phyloP scores from a whole-genome alignment of 2,329 filamentous ascomycete genomes.

The Dothideomycetes sp. region DNA sequence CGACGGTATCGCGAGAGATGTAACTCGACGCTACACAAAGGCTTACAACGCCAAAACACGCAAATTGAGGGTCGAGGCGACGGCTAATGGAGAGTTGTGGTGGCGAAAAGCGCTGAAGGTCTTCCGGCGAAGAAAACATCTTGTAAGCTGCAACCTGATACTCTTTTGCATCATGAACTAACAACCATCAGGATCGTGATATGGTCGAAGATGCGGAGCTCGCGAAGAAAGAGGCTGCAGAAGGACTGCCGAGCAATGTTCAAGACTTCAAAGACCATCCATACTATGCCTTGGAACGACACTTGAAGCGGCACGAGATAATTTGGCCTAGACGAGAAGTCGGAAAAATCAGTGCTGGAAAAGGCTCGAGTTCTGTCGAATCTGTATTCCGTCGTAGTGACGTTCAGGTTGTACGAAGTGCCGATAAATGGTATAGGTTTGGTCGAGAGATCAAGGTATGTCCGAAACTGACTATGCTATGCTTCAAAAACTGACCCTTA shows the following conservation, averaged over 20 bases:
- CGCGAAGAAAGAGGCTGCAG: conserved; percentile 57
- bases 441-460: conserved; percentile 64
- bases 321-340: conserved; percentile 62
- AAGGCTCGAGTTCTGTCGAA: conserved; percentile 47
- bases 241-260: conserved; percentile 45
- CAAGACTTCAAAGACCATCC: conserved; percentile 35
- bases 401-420: conserved; percentile 67
- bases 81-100: conserved; percentile 48
- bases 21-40: conserved; percentile 80
- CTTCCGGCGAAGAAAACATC: conserved; percentile 26
- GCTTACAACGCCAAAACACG: conserved; percentile 86
- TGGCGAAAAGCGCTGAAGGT: conserved; percentile 42
- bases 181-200: conserved; percentile 53
- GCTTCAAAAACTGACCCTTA: background rate
- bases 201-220: conserved; percentile 77
- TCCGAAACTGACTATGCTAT: background rate
- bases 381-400: conserved; percentile 74
- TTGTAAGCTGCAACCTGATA: conserved; percentile 13
- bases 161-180: too few relatives aligned
- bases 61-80: conserved; percentile 66
- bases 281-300: conserved; percentile 64
- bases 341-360: conserved; percentile 66
- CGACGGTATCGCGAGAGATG: conserved; percentile 69
- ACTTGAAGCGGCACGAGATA: conserved; percentile 75
- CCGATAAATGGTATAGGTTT: conserved; percentile 83